Percentiles rank a stretch among this genome's conserved stretches.
These are phyloP conservation scores for Neodidymelliopsis sp. DNA, from an alignment of 2,329 filamentous ascomycete species.

Conservation along the genomic window DNA sequence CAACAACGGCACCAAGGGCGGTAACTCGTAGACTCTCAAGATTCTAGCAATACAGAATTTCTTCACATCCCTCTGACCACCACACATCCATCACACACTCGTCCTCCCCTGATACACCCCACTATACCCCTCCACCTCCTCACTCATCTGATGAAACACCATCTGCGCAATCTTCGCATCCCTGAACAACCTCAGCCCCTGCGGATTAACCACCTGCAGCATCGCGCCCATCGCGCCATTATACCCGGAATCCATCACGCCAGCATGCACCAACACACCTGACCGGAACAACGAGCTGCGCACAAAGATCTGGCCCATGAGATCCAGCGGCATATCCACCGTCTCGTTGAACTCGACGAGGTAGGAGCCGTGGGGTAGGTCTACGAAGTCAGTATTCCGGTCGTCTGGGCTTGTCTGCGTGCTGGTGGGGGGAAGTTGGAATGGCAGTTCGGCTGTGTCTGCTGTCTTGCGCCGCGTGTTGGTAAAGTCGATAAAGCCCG, in stretches of 20 bases:
- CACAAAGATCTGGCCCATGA: slow-evolving; percentile 51
- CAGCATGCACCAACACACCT: slow-evolving; percentile 48
- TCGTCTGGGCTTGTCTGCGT: neutral
- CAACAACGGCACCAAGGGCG: slow-evolving; percentile 26
- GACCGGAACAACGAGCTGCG: slow-evolving; percentile 53
- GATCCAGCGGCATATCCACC: slow-evolving; percentile 48
- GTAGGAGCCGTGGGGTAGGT: slow-evolving; percentile 41
- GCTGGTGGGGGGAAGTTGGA: neutral
- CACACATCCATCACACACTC: no score
- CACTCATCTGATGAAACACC: slow-evolving; percentile 50
- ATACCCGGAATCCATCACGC: slow-evolving; percentile 55
- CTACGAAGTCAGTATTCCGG: neutral
- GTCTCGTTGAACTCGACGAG: slow-evolving; percentile 53
- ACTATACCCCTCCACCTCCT: slow-evolving; percentile 48
- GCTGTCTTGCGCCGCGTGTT: slow-evolving; percentile 9
- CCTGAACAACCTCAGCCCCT: slow-evolving; percentile 44
- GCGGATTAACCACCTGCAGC: slow-evolving; percentile 48
- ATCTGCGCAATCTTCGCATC: slow-evolving; percentile 53
- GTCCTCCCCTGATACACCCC: slow-evolving; percentile 50
- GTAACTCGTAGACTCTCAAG: slow-evolving; percentile 22
- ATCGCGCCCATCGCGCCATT: slow-evolving; percentile 51
- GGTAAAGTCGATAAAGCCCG: slow-evolving; percentile 12
- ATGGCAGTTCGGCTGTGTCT: neutral
- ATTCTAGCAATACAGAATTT: no score
- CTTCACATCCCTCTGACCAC: no score